Base-by-base conservation (phyloP, 2,329 filamentous ascomycete species). In the Malbranchea cinnamomea region DNA sequence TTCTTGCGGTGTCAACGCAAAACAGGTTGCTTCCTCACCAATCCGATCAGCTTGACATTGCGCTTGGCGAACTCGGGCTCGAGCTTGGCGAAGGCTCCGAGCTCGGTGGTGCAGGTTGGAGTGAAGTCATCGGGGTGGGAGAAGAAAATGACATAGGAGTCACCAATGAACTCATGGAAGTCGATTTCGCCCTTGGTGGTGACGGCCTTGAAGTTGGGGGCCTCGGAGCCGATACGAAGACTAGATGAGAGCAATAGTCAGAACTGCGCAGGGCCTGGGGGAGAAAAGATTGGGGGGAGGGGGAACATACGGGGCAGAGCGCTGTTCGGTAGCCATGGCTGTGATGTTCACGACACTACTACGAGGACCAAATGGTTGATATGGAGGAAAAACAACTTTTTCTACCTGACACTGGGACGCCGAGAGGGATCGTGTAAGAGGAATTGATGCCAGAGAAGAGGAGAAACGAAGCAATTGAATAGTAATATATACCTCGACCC, bases 51-150 rank as follows among this genome's bases (percentile, higher is more conserved):
- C 71, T 93, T 91, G 48, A 87, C 81, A 41, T 74, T 74, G 40
- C 84, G 75, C 66, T 80, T 82, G 49, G 74, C 69, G 60, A 94
- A 93, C 59, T 93, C 83, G 47, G 74, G 71, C 63, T 83, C 75
- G 40, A 93, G 68, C 62, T 85, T 89, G 45, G 84, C 80, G 48
- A 94, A 91, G 36, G 84, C 84, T 39, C 84, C 85, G 39, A 94
- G 77, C 65, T 94, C 85, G 32, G 84, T 94, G 41, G 85, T 94
- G 69, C 85, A 94, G 36, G 93, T 85, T 32, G 85, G 85, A 2
- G 85, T 93, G 67, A 81, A 93, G 60, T 93, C 85, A 47, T 55
- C 54, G 24, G 74, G 74, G 59, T 79, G 74, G 25, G 73, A 78
- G 65, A 79, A 79, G 42, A 79, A 65, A 39, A 79, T 63, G 37